These are phyloP conservation scores for Jatropha multifida DNA, from an alignment of 441 rosid species.

Conservation along the genomic window DNA sequence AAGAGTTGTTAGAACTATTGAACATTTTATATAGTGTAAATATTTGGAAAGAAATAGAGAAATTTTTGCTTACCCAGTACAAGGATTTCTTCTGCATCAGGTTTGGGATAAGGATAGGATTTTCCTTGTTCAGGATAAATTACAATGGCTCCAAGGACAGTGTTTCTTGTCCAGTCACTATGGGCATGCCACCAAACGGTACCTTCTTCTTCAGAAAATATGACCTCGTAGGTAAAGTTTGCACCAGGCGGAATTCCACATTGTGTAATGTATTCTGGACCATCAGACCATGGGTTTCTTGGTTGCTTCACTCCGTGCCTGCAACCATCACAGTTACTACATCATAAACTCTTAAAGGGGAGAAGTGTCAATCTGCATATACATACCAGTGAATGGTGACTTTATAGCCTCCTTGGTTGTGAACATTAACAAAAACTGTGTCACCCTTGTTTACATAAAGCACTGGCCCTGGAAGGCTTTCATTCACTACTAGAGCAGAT, in stretches of 20 bases:
- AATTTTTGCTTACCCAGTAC: background rate
- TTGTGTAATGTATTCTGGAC: conserved; percentile 24
- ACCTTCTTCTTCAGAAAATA: no score
- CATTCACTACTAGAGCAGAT: no score
- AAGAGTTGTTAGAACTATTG: no score
- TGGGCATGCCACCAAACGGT: no score
- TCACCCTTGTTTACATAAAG: background rate
- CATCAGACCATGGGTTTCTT: conserved; percentile 20
- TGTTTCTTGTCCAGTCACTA: conserved; percentile 18
- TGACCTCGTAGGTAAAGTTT: conserved; percentile 3
- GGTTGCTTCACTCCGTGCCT: no score
- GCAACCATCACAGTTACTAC: background rate
- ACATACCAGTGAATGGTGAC: background rate
- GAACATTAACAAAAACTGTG: background rate
- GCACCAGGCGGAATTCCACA: conserved; percentile 16
- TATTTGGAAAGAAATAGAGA: background rate
- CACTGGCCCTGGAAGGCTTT: background rate
- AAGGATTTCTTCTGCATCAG: conserved; percentile 7
- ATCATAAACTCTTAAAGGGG: no score
- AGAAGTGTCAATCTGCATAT: no score
- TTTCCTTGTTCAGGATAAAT: conserved; percentile 4
- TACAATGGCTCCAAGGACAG: conserved; percentile 21
- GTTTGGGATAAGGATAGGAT: conserved; percentile 14
- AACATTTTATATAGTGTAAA: no score
- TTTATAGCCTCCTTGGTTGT: background rate